phyloP scores from a whole-genome alignment of 2,329 filamentous ascomycete species.

The Colletotrichum gloeosporioides region DNA sequence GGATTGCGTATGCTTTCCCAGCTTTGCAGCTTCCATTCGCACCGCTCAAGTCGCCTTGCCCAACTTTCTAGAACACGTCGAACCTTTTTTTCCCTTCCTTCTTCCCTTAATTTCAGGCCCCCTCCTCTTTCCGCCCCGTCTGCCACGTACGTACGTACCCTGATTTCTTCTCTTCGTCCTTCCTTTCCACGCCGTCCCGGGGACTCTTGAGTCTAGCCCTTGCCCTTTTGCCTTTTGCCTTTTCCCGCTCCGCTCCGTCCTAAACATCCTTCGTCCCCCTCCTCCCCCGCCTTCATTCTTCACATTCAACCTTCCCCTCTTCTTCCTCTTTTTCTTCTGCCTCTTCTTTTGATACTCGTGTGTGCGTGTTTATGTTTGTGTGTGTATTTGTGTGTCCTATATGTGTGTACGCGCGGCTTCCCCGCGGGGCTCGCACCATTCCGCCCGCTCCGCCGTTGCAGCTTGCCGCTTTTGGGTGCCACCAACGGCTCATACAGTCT shows the following conservation, averaged over 20 bases:
- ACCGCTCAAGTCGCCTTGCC: conserved; percentile 15
- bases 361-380: background rate
- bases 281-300: background rate
- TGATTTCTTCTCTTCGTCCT: background rate
- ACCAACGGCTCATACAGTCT: background rate
- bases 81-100: background rate
- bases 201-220: background rate
- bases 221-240: background rate
- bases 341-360: background rate
- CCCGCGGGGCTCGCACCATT: background rate
- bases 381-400: background rate
- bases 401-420: background rate
- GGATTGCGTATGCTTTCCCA: conserved; percentile 23
- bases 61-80: conserved; percentile 7
- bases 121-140: background rate
- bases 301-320: background rate
- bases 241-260: background rate
- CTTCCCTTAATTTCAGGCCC: background rate
- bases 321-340: background rate
- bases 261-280: background rate
- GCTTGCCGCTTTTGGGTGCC: background rate
- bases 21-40: conserved; percentile 16
- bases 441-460: background rate
- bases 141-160: background rate
- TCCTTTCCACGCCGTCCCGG: background rate